Base-by-base conservation (phyloP, 371 early-diverging fungal genomes). In the Gilbertella persicaria region DNA sequence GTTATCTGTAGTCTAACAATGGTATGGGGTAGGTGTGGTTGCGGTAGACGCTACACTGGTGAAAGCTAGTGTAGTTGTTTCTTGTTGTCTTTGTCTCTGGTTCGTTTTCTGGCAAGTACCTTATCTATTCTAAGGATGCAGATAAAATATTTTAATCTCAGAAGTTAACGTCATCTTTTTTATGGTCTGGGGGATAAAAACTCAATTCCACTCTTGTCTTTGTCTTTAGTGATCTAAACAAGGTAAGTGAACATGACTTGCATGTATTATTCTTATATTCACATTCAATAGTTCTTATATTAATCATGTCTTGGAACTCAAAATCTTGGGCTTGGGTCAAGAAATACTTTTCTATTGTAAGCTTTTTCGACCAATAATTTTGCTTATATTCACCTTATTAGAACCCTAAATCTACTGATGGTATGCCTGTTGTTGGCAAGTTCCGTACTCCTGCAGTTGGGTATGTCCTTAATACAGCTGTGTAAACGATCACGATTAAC, bases 391-490 rank as follows among this genome's bases (percentile, higher is more conserved):
- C 19, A 53, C 5, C 7, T 13, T 26, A 36, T 45, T 67, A 84
- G 84, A 84, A 84, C 68, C 84, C 84, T 59, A 64, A 72, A 51
- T 73, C 75, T 17, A 77, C 82, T 46, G 67, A 80, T 45, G 84
- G 84, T 67, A 80, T 84, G 80, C 84, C 82, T 23, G 72, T 71
- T 50, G 70, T 78, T 53, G 79, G 80, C 60, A 66, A 73, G 47
- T 84, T 76, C 78, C 79, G 84, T 77, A 73, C 75, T 19, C 69
- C 81, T 55, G 81, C 84, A 33, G 68, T 69, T 52, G 80, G 74
- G 84, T 84, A 80, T n/a, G n/a, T n/a, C 5, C 12, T 40, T 21
- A 5, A 40, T 19, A 3, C 5, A 5, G 5, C 5, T n/a, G 21
- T 35, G 12, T 21, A 19, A 9, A 33, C 1, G 10, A 20, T 33